Percentiles rank a stretch among this genome's conserved stretches.
Evolutionary conservation across 2,329 filamentous ascomycete species (phyloP).

Genomic region (Colletotrichum tropicale): DNA sequence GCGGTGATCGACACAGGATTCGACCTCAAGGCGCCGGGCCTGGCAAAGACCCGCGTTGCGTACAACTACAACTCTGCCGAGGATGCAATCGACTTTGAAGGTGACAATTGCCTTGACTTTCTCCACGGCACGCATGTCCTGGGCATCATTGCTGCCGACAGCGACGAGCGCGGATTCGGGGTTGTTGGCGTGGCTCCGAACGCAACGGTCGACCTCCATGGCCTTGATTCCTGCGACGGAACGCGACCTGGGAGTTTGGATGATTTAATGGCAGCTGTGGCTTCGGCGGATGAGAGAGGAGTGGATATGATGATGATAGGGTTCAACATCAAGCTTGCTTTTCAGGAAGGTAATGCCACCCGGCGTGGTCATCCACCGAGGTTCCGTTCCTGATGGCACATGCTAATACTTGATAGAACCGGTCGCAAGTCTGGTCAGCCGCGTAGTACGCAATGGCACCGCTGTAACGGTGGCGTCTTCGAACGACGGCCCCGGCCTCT

Average conservation of each 20-base stretch:
- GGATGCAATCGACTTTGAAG: background rate
- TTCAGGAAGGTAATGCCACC: background rate
- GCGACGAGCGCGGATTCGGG: background rate
- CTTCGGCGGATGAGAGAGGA: background rate
- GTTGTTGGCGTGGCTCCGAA: background rate
- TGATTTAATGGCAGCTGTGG: background rate
- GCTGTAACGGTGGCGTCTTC: background rate
- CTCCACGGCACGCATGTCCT: slow-evolving; percentile 51
- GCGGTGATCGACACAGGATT: background rate
- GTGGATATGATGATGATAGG: background rate
- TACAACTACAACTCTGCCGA: background rate
- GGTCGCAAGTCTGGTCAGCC: background rate
- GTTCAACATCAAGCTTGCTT: background rate
- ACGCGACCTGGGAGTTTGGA: background rate
- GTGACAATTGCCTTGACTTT: background rate
- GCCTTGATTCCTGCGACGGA: background rate
- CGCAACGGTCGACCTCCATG: background rate
- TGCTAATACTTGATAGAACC: background rate
- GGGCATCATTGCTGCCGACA: slow-evolving; percentile 46
- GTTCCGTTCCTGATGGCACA: background rate
- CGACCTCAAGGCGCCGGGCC: background rate
- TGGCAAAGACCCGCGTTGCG: background rate
- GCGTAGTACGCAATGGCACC: background rate
- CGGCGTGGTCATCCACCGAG: too few species aligned
- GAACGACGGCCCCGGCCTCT: background rate